Evolutionary conservation across 2,329 filamentous ascomycete species (phyloP).

Genomic region (Cladosporium austrohemisphaericum): DNA sequence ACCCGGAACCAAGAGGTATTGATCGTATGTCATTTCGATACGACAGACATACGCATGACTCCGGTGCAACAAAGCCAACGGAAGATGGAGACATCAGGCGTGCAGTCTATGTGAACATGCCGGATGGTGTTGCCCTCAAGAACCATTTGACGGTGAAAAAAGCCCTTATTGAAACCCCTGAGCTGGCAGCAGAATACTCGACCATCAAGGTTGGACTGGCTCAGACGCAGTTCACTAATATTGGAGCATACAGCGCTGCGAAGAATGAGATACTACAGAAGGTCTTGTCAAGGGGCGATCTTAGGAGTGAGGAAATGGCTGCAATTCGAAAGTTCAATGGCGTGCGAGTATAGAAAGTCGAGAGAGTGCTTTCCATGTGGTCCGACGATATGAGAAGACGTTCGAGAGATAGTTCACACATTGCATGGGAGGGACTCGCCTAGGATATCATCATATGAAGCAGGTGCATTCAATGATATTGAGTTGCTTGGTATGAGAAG

Average conservation of each 20-base stretch:
- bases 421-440: no score
- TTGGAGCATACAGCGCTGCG: background rate
- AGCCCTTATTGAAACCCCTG: background rate
- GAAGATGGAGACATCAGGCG: conserved; percentile 6
- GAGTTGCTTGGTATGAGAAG: no score
- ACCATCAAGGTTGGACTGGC: conserved; percentile 2
- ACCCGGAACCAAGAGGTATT: background rate
- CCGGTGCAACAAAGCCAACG: background rate
- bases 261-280: background rate
- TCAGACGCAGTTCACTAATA: background rate
- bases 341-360: no score
- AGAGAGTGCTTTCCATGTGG: no score
- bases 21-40: conserved; percentile 5
- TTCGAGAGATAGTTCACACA: no score
- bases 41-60: background rate
- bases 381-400: no score
- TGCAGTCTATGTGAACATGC: background rate
- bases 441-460: no score
- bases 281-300: conserved; percentile 1
- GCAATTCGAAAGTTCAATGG: no score
- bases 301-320: no score
- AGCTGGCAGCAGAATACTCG: background rate
- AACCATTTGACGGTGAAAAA: background rate
- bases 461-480: no score
- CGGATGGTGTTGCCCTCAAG: background rate